Evolutionary conservation across 495 filamentous ascomycete genomes (phyloP), one percentile per base, ranked within the genome.

Genomic region (Chaetomium cochliodes): DNA sequence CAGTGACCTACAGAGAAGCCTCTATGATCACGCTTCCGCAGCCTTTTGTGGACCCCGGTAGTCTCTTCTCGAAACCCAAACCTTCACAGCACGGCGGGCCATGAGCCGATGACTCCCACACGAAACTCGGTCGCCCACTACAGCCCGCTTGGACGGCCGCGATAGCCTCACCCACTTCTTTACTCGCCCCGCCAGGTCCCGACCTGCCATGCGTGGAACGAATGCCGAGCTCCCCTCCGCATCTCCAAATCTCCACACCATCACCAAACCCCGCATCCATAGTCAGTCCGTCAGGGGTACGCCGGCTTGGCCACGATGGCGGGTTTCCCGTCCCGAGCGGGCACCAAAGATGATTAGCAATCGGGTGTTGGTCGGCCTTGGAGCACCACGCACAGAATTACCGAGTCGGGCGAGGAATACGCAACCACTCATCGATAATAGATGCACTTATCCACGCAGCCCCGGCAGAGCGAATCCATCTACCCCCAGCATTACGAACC

Each of bases 161-260:
- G 20, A 20, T 44, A 44, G 41, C 41, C 3, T 18, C 41, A 18
- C 13, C 41, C 13, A 44, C 41, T 44, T 44, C 28, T 30, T 30
- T 30, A 30, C 28, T 30, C 28, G 41, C 41, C 13, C 41, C 41
- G 33, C 41, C 41, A 18, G 2, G 5, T 15, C 41, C 41, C 41
- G 15, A 44, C 13, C 41, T 6, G 13, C 9, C 41, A 59, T 2
- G 28, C 3, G 6, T 6, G 3, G 2, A 30, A 41, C 56, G 62
- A 63, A 58, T 72, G 70, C 70, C 70, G 70, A 70, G 20, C 44
- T 22, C 53, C 12, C 41, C 70, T 72, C 70, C 70, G 68, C 70
- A 47, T 63, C 65, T 37, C 70, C 68, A 63, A 69, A 62, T 52
- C 63, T 44, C 70, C 68, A 59, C 64, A 25, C 49, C 12, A 26